These are phyloP conservation scores for Reutealis trisperma DNA, from an alignment of 345 rosid species.

Conservation along the genomic window DNA sequence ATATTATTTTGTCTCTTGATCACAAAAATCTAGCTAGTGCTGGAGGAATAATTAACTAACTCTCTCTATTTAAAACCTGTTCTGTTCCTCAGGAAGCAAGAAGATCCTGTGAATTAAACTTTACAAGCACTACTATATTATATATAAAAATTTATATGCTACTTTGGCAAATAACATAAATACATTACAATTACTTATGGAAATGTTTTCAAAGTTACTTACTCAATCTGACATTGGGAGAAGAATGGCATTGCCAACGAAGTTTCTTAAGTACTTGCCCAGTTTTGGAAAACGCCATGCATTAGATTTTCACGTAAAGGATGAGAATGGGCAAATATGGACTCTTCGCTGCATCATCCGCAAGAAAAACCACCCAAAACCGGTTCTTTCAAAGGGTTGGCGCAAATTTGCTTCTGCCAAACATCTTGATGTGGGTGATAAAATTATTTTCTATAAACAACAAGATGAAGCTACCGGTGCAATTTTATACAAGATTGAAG, in stretches of 20 bases:
- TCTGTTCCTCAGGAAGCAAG: too few relatives aligned
- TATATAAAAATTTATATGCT: too few relatives aligned
- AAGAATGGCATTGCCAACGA: not conserved
- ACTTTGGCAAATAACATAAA: too few relatives aligned
- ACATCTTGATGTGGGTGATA: constrained; percentile 5
- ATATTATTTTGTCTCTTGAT: too few relatives aligned
- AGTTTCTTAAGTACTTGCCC: not conserved
- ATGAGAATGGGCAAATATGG: not conserved
- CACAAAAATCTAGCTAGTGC: not conserved
- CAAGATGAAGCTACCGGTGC: not conserved
- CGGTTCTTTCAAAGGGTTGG: constrained; percentile 4
- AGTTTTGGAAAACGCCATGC: not conserved
- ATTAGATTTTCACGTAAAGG: not conserved
- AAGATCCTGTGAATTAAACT: too few relatives aligned
- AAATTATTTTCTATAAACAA: not conserved
- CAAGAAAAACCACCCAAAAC: not conserved
- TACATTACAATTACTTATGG: not conserved
- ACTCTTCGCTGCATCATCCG: constrained; percentile 2
- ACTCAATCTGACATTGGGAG: constrained; percentile 1
- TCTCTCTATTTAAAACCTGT: not conserved
- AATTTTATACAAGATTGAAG: not conserved
- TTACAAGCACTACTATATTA: too few relatives aligned
- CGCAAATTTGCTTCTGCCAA: constrained; percentile 1
- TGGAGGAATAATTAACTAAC: not conserved
- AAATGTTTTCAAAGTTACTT: constrained; percentile 5